Base-by-base conservation (phyloP, 495 filamentous ascomycete genomes). In the Aspergillus sparsus region DNA sequence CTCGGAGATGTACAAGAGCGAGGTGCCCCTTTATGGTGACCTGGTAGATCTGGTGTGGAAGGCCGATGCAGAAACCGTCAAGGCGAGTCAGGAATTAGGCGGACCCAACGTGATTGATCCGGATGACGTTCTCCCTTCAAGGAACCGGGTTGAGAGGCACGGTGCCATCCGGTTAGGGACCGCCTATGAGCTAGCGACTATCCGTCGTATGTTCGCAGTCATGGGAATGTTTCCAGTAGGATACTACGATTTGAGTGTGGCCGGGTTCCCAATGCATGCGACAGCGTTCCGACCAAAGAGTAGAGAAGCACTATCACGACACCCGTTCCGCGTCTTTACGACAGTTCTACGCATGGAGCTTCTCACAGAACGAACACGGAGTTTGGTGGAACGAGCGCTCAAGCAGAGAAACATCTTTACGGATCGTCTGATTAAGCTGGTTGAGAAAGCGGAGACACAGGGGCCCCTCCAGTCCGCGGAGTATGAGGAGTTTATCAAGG, bases 261-360 rank as follows among this genome's bases (percentile, higher is more conserved):
- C 71, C 9, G 76, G 74, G 0, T 72, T 78, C 33, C 77, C 77
- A 5, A 69, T 80, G 69, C 77, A 78, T 58, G 76, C 74, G 7
- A 80, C 76, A 3, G 68, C 69, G 7, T 80, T 78, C 56, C 72
- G 76, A 2, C 74, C 76, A 5, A 65, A 44, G 2, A 64, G 53
- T n/a, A 41, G 55, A 18, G 61, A 65, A 27, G 64, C 72, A 6
- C 69, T 78, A 2, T 27, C 58, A 0, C 53, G 55, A 10, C 68
- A 80, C 55, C 74, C 77, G 6, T 80, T 80, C 58, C 71, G 77
- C 2, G 72, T 78, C 12, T 80, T 78, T 56, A 77, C 76, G 4
- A 77, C 77, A 0, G 62, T 78, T 2, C 57, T 78, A 7, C 66
- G 77, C 4, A 67, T 70, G 61, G 71, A 77, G 9, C 65, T 77